These are phyloP conservation scores for Aspergillus sp. DNA, from an alignment of 2,329 filamentous ascomycete genomes.

Conservation along the genomic window DNA sequence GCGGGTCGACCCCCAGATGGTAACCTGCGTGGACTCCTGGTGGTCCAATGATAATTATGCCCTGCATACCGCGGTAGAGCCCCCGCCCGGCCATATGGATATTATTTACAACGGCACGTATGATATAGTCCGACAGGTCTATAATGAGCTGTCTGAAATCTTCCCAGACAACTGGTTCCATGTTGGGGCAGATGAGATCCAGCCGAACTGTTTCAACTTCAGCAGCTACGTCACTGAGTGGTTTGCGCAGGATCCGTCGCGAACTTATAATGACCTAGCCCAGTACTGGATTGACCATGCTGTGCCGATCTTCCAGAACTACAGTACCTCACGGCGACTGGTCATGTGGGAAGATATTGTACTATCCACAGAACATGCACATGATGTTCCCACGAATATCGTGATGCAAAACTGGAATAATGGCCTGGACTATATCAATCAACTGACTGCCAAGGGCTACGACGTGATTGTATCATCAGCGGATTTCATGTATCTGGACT, in stretches of 20 bases:
- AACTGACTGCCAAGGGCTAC: conserved; percentile 53
- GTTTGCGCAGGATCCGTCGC: conserved; percentile 53
- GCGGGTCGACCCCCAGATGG: conserved; percentile 57
- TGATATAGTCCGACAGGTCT: conserved; percentile 56
- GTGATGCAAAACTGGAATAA: conserved; percentile 60
- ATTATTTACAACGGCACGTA: conserved; percentile 59
- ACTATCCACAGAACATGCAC: conserved; percentile 48
- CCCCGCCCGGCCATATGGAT: conserved; percentile 59
- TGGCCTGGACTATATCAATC: conserved; percentile 54
- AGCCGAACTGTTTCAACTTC: conserved; percentile 60
- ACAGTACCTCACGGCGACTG: conserved; percentile 50
- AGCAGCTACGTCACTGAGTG: conserved; percentile 52
- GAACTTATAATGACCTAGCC: conserved; percentile 54
- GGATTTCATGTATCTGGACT: conserved; percentile 61
- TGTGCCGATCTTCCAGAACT: conserved; percentile 52
- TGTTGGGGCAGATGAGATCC: conserved; percentile 58
- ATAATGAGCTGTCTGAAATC: conserved; percentile 53
- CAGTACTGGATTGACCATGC: conserved; percentile 58
- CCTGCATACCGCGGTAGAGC: conserved; percentile 58
- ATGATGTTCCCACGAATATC: conserved; percentile 52
- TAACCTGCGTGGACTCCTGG: conserved; percentile 60
- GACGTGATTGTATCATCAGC: conserved; percentile 59
- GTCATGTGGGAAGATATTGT: conserved; percentile 61
- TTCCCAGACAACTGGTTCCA: conserved; percentile 59
- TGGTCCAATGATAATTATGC: conserved; percentile 62